phyloP scores from a whole-genome alignment of 331 rosid species.

The Spiraea crenata region DNA sequence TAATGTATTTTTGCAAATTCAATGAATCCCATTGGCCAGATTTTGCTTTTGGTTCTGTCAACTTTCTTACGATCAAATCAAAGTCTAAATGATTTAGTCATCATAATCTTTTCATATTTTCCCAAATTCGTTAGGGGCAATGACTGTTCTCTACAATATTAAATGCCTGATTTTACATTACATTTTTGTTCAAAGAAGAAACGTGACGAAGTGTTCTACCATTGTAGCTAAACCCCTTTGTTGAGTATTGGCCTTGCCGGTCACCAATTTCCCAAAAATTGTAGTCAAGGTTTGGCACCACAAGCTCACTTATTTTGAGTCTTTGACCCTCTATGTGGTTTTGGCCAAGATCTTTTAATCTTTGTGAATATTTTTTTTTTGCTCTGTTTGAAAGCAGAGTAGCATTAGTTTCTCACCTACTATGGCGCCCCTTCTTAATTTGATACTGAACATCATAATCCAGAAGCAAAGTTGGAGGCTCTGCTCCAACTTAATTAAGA shows the following conservation, averaged over 20 bases:
- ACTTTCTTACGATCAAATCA: not conserved
- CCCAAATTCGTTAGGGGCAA: not conserved
- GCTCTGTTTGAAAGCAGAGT: conserved; percentile 11
- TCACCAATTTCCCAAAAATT: conserved; percentile 2
- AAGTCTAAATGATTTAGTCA: not conserved
- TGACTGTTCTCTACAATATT: not conserved
- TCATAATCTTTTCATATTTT: too few species aligned
- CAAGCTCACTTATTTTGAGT: not conserved
- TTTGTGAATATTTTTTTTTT: not conserved
- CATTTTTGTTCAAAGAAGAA: too few species aligned
- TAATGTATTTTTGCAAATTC: not conserved
- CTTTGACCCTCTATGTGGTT: too few species aligned
- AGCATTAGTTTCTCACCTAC: conserved; percentile 49
- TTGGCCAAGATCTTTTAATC: not conserved
- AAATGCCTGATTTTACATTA: too few species aligned
- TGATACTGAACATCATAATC: conserved; percentile 25
- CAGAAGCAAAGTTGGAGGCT: conserved; percentile 26
- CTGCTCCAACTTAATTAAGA: not conserved
- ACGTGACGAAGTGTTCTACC: too few species aligned
- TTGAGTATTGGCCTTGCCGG: not conserved
- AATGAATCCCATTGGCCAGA: not conserved
- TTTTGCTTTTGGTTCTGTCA: not conserved
- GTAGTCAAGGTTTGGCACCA: not conserved
- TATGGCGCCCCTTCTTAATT: conserved; percentile 39
- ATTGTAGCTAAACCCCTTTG: too few species aligned